Conservation (phyloP, 805 yeast genomes). For the Candida krabiensis region DNA sequence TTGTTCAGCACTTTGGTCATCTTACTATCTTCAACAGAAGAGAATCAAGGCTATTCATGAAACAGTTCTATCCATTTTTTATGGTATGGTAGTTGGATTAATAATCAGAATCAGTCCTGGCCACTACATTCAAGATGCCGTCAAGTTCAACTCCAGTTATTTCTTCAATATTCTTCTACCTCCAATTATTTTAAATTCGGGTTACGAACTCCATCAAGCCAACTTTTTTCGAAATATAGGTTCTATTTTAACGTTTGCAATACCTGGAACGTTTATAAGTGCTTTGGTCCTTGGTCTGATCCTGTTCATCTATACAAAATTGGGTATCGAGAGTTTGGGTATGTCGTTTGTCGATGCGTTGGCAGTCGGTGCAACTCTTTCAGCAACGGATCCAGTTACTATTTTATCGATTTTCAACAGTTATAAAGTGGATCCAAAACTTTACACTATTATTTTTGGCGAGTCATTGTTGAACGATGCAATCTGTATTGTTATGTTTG, state of each 20-base stretch:
- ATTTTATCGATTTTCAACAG: conserved; percentile 95
- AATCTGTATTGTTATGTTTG: conserved; percentile 97
- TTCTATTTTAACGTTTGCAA: conserved; percentile 88
- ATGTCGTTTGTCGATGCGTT: conserved; percentile 96
- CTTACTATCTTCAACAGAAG: conserved; percentile 87
- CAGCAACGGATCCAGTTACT: conserved; percentile 99
- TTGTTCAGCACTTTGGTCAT: conserved; percentile 91
- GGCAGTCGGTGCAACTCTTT: conserved; percentile 95
- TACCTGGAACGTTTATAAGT: conserved; percentile 93
- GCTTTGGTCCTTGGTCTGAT: conserved; percentile 89
- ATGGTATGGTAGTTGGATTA: conserved; percentile 95
- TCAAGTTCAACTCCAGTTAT: conserved; percentile 90
- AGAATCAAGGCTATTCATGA: conserved; percentile 96
- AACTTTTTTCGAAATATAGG: conserved; percentile 92
- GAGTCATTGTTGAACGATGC: conserved; percentile 96
- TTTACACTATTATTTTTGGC: conserved; percentile 96
- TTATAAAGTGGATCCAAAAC: conserved; percentile 95
- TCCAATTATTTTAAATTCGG: conserved; percentile 94
- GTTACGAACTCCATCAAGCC: conserved; percentile 94
- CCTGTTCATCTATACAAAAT: conserved; percentile 82
- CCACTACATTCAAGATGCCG: conserved; percentile 95
- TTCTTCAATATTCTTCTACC: conserved; percentile 93
- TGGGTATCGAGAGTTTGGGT: conserved; percentile 85
- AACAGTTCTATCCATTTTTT: conserved; percentile 91
- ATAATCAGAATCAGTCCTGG: conserved; percentile 92